These are phyloP conservation scores for Fusarium anthophilum DNA, from an alignment of 2,329 filamentous ascomycete species.

Conservation along the genomic window DNA sequence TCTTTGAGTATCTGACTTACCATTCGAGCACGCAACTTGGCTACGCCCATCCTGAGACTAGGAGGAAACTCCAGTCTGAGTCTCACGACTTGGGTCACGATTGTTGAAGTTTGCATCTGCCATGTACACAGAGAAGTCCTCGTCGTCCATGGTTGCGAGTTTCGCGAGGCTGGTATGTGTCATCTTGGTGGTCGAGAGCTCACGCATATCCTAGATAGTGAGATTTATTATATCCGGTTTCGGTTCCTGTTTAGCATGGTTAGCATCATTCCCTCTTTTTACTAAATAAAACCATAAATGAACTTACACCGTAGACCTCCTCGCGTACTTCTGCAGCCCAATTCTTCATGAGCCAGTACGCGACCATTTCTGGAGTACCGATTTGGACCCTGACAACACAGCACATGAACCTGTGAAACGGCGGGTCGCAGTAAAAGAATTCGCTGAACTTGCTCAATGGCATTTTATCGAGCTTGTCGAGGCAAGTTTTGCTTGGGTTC, in stretches of 20 bases:
- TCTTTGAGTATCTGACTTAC: neutral
- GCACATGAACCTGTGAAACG: neutral
- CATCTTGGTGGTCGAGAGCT: neutral
- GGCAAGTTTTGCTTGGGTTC: neutral
- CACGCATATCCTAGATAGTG: neutral
- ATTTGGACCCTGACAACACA: neutral
- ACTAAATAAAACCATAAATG: neutral
- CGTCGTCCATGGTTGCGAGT: neutral
- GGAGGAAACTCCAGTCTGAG: neutral
- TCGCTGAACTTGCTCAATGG: neutral
- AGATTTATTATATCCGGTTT: neutral
- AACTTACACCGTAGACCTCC: neutral
- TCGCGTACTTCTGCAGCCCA: neutral
- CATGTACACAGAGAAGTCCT: neutral
- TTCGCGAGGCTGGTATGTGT: neutral
- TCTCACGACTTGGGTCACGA: neutral
- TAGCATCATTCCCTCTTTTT: neutral
- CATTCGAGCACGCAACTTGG: neutral
- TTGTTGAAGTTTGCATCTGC: neutral
- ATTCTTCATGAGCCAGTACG: neutral
- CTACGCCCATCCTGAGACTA: no score
- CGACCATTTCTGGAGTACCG: neutral
- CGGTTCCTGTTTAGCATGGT: neutral
- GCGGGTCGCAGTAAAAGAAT: neutral
- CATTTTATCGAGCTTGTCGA: neutral